These are phyloP conservation scores for Codiaeum variegatum DNA, from an alignment of 441 rosid species.

Conservation along the genomic window DNA sequence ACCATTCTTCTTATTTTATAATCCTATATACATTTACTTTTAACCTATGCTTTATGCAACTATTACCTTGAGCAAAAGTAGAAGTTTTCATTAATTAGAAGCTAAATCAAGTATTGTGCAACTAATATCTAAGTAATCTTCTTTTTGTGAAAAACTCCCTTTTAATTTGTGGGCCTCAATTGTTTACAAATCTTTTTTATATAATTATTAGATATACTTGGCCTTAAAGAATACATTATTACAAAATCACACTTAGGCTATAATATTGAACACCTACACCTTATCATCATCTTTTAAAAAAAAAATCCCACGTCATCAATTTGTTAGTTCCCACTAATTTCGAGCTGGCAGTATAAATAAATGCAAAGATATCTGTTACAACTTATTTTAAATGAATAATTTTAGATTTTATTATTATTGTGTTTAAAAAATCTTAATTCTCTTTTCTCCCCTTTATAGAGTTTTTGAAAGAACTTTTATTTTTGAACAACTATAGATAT, in stretches of 20 bases:
- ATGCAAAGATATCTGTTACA: not conserved
- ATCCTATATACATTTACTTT: too few species aligned
- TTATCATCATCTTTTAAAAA: not conserved
- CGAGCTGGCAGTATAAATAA: not conserved
- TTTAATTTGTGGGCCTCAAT: not conserved
- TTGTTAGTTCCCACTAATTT: not conserved
- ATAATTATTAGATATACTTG: not conserved
- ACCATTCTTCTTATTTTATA: too few species aligned
- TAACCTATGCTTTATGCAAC: too few species aligned
- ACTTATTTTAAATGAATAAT: not conserved
- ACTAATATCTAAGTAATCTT: not conserved
- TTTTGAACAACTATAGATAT: too few species aligned
- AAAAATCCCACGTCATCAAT: not conserved
- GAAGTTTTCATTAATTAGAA: too few species aligned
- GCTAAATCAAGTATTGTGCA: too few species aligned
- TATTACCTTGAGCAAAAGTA: too few species aligned
- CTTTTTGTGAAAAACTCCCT: not conserved
- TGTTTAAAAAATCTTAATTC: too few species aligned
- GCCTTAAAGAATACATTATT: not conserved
- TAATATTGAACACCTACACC: not conserved
- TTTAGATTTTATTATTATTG: too few species aligned
- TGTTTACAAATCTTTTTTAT: not conserved
- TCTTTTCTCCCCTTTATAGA: too few species aligned
- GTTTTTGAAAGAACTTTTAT: too few species aligned
- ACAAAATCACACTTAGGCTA: not conserved